Conservation (phyloP, 805 yeast genomes). For the Saturnispora halmiae region DNA sequence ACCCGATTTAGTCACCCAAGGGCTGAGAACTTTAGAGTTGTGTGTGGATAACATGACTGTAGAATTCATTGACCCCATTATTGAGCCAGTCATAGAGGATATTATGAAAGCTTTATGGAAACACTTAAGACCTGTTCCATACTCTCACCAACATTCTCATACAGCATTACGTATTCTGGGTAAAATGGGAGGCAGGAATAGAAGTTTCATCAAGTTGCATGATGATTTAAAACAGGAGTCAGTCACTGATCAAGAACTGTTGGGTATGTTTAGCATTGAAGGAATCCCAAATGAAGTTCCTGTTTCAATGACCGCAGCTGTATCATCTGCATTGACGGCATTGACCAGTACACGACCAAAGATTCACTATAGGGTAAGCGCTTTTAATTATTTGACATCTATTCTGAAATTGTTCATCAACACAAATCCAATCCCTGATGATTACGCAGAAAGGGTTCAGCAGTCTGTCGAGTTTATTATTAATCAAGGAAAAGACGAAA, state of each 20-base stretch:
- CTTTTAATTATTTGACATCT: conserved; percentile 62
- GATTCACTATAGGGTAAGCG: conserved; percentile 62
- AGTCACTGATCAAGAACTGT: conserved; percentile 52
- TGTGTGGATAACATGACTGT: conserved; percentile 96
- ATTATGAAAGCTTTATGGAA: conserved; percentile 90
- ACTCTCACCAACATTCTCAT: conserved; percentile 90
- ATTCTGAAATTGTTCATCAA: conserved; percentile 63
- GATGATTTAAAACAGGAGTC: conserved; percentile 49
- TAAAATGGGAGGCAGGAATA: conserved; percentile 91
- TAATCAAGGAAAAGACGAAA: conserved; percentile 25
- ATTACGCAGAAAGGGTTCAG: conserved; percentile 36
- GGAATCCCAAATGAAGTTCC: conserved; percentile 58
- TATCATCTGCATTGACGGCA: conserved; percentile 66
- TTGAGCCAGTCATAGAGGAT: conserved; percentile 92
- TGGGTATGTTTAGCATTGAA: conserved; percentile 60
- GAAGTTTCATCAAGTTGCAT: conserved; percentile 74
- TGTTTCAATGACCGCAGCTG: conserved; percentile 74
- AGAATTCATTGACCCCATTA: conserved; percentile 92
- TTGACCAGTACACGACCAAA: conserved; percentile 59
- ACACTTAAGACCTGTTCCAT: conserved; percentile 85
- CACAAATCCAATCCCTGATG: conserved; percentile 38
- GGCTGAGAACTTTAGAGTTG: conserved; percentile 84
- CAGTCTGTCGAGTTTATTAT: conserved; percentile 39
- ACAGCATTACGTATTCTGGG: conserved; percentile 90
- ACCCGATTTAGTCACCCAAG: conserved; percentile 89